A percentile compares a stretch with the other conserved stretches of the same genome.
These are phyloP conservation scores for Colletotrichum euphorbiae DNA, from an alignment of 2,329 filamentous ascomycete genomes.

Conservation along the genomic window DNA sequence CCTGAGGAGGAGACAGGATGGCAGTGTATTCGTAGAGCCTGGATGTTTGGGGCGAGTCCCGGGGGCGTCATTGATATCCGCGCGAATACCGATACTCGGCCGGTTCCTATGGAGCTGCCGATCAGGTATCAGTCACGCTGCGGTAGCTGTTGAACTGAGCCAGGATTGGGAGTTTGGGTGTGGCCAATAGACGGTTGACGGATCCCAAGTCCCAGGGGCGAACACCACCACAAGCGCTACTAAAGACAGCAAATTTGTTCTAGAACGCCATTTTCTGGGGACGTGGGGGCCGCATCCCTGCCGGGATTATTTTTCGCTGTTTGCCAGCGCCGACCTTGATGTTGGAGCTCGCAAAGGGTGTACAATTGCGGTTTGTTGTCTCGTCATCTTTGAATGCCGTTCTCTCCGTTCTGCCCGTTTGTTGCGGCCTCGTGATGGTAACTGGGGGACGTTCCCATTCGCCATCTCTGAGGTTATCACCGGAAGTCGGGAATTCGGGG, in stretches of 20 bases:
- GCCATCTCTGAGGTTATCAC: background rate
- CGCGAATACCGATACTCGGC: conserved; percentile 28
- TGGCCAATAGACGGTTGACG: conserved; percentile 17
- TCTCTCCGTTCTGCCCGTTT: background rate
- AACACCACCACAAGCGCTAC: conserved; percentile 28
- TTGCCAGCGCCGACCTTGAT: background rate
- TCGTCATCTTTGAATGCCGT: background rate
- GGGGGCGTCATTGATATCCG: conserved; percentile 1
- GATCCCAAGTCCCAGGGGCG: conserved; percentile 27
- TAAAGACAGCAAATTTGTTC: conserved; percentile 34
- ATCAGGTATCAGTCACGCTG: background rate
- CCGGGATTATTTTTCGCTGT: conserved; percentile 35
- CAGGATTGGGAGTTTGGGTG: conserved; percentile 17
- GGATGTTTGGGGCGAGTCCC: too few species aligned
- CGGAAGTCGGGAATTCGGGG: background rate
- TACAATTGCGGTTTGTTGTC: background rate
- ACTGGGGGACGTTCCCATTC: background rate
- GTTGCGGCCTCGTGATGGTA: background rate
- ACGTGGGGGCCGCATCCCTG: conserved; percentile 38
- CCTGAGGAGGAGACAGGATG: background rate
- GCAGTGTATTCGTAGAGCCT: background rate
- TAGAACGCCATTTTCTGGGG: conserved; percentile 39
- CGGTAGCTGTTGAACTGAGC: conserved; percentile 12
- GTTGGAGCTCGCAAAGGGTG: background rate
- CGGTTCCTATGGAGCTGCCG: conserved; percentile 21